Evolutionary conservation across 495 filamentous ascomycete genomes (phyloP).

Genomic region (Aspergillus indologenus): DNA sequence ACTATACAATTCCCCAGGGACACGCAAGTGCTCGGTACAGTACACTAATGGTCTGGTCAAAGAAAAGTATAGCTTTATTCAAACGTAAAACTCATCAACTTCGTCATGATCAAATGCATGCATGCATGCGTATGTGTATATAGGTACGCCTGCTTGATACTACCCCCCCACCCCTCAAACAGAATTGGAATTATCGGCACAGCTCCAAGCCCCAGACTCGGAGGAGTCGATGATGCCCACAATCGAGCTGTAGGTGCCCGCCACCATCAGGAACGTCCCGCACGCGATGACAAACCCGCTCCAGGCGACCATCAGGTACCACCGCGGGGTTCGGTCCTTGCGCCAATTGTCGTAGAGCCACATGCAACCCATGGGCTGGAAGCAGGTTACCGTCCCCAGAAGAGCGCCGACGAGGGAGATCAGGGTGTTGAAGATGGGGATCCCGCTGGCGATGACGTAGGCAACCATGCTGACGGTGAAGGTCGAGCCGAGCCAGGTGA

Average conservation of each 20-base stretch:
- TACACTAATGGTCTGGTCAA: too few relatives aligned
- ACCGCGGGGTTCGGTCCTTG: slow-evolving; percentile 33
- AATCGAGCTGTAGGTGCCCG: slow-evolving; percentile 52
- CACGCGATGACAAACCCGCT: slow-evolving; percentile 14
- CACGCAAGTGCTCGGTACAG: too few relatives aligned
- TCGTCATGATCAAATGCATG: too few relatives aligned
- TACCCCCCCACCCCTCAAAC: too few relatives aligned
- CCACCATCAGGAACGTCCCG: slow-evolving; percentile 44
- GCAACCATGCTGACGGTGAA: slow-evolving; percentile 55
- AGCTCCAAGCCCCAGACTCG: background rate
- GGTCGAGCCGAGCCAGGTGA: slow-evolving; percentile 57
- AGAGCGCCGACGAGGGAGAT: slow-evolving; percentile 59
- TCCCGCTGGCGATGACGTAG: slow-evolving; percentile 67
- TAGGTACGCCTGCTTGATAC: background rate
- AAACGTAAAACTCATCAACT: too few relatives aligned
- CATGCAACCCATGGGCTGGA: slow-evolving; percentile 46
- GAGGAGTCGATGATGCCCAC: slow-evolving; percentile 43
- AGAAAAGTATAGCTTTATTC: too few relatives aligned
- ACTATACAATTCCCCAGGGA: too few relatives aligned
- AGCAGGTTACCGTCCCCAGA: slow-evolving; percentile 47
- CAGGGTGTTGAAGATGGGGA: slow-evolving; percentile 65
- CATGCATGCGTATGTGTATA: too few relatives aligned
- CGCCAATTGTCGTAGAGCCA: slow-evolving; percentile 46
- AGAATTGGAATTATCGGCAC: background rate
- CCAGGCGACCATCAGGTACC: slow-evolving; percentile 19